Conservation (phyloP, 139 green algal species). For the Coelastrella sp. region DNA sequence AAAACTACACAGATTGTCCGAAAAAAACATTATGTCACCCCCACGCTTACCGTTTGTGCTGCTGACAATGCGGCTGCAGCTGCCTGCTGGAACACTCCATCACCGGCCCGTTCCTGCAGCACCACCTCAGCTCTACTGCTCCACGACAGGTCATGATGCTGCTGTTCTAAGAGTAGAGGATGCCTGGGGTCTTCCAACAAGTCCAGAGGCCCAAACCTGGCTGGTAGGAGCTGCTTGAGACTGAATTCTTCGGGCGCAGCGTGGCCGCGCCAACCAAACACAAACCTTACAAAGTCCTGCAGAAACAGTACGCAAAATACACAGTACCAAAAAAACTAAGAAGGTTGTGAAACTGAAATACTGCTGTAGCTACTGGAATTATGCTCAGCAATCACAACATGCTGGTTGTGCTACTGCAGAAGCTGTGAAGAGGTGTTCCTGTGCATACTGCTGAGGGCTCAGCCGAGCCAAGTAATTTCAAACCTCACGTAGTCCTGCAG, state of each 20-base stretch:
- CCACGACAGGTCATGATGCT: slow-evolving; percentile 72
- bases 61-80: slow-evolving; percentile 31
- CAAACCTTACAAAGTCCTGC: slow-evolving; percentile 75
- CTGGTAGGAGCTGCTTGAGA: slow-evolving; percentile 27
- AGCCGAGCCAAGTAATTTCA: too few species aligned
- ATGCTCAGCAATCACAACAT: too few species aligned
- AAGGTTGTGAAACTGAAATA: too few species aligned
- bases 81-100: neutral
- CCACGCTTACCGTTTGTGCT: slow-evolving; percentile 17
- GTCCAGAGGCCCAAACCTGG: slow-evolving; percentile 80
- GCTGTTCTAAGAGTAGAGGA: slow-evolving; percentile 80
- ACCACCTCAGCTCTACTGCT: neutral
- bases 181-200: slow-evolving; percentile 50
- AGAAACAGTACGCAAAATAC: neutral
- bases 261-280: slow-evolving; percentile 61
- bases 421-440: too few species aligned
- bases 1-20: too few species aligned
- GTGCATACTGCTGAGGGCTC: too few species aligned
- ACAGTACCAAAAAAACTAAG: neutral
- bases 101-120: neutral
- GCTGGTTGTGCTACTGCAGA: too few species aligned
- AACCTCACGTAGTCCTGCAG: too few species aligned
- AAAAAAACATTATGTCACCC: too few species aligned
- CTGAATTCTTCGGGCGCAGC: slow-evolving; percentile 18
- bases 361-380: too few species aligned